phyloP scores from a whole-genome alignment of 2,329 filamentous ascomycete genomes.

The Aspergillus candidus region DNA sequence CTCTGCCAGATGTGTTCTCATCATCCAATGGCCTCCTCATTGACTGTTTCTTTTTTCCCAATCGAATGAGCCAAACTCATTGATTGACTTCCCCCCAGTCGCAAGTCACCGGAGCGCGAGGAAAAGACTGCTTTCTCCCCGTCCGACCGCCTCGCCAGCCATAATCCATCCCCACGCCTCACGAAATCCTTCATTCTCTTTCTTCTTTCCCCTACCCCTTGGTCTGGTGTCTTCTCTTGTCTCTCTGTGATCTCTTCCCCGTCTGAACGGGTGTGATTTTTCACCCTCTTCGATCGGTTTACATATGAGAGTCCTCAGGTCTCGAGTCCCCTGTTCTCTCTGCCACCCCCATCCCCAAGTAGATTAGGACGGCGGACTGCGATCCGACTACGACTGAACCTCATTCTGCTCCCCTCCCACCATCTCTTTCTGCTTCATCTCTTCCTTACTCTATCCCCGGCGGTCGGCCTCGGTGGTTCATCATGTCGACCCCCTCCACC shows the following conservation, averaged over 20 bases:
- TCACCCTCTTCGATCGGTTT: too few relatives aligned
- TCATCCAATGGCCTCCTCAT: background rate
- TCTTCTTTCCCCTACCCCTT: conserved; percentile 6
- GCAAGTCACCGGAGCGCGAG: too few relatives aligned
- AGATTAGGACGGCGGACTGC: background rate
- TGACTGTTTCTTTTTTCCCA: background rate
- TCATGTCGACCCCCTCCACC: conserved; percentile 77
- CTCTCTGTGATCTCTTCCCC: background rate
- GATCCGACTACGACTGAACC: conserved; percentile 1
- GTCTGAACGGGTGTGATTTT: background rate
- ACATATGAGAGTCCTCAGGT: background rate
- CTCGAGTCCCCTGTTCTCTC: conserved; percentile 1
- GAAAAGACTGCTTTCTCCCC: conserved; percentile 9
- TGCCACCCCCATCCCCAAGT: too few relatives aligned
- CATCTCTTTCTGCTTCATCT: conserved; percentile 5
- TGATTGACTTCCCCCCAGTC: too few relatives aligned
- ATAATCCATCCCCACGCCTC: conserved; percentile 20
- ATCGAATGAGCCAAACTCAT: conserved; percentile 7
- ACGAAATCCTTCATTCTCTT: conserved; percentile 2
- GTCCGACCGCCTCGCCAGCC: conserved; percentile 21
- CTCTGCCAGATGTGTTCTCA: background rate
- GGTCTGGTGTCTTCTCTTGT: background rate
- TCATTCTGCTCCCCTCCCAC: background rate
- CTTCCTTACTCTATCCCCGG: conserved; percentile 12
- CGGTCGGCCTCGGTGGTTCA: conserved; percentile 23